Percentiles rank a stretch among this genome's conserved stretches.
phyloP scores from a whole-genome alignment of 2,329 filamentous ascomycete species.

The Ophiocordyceps robertsii region DNA sequence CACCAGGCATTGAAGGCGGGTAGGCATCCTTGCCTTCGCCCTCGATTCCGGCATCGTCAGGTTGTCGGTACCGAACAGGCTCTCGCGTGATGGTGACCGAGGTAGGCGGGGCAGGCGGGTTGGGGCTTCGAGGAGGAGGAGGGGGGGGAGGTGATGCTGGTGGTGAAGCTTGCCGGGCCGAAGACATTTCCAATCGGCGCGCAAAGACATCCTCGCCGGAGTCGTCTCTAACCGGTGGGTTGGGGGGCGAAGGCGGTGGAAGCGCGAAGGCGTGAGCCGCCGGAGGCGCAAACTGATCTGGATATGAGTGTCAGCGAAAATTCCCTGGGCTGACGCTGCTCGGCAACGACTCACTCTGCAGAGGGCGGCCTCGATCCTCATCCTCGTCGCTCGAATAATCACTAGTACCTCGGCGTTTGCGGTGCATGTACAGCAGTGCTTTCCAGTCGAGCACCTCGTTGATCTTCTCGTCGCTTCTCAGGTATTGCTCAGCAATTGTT shows the following conservation, averaged over 20 bases:
- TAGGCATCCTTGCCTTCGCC: slow-evolving; percentile 24
- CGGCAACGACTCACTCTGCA: slow-evolving; percentile 18
- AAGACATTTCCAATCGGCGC: slow-evolving; percentile 45
- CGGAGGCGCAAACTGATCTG: slow-evolving; percentile 1
- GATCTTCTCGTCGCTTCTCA: slow-evolving; percentile 71
- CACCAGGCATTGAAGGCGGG: slow-evolving; percentile 33
- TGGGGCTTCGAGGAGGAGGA: slow-evolving; percentile 8
- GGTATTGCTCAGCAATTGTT: slow-evolving; percentile 74
- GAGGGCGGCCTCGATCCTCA: slow-evolving; percentile 12
- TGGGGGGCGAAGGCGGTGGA: slow-evolving; percentile 35
- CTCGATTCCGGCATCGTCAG: slow-evolving; percentile 1
- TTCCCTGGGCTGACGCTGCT: not conserved
- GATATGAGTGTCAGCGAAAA: not conserved
- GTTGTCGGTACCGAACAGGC: slow-evolving; percentile 55
- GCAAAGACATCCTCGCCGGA: slow-evolving; percentile 59
- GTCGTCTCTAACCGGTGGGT: slow-evolving; percentile 38
- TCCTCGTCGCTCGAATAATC: slow-evolving; percentile 27
- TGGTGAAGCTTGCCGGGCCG: slow-evolving; percentile 9
- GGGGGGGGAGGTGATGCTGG: slow-evolving; percentile 4
- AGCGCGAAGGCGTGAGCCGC: slow-evolving; percentile 32
- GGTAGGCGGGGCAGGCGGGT: slow-evolving; percentile 24
- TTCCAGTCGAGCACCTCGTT: slow-evolving; percentile 78
- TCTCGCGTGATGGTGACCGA: slow-evolving; percentile 60
- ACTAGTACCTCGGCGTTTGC: slow-evolving; percentile 28
- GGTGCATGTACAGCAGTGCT: slow-evolving; percentile 61